Base-by-base conservation (phyloP, 1,139 yeast species). In the Torulaspora pretoriensis region DNA sequence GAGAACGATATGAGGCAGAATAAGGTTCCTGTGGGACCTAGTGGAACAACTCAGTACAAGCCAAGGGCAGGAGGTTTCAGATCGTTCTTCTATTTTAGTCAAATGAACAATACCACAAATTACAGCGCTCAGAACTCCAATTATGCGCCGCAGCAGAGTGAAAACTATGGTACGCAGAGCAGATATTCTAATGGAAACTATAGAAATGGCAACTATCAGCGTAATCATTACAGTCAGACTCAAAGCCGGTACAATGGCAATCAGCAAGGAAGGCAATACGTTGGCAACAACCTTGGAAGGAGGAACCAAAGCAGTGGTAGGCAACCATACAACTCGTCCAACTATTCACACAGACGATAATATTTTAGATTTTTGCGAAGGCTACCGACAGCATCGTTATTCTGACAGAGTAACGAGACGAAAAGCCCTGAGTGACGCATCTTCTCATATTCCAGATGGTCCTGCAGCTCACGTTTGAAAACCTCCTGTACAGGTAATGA, bases 41-140 rank as follows among this genome's bases (percentile, higher is more conserved):
- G 61, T 42, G 71, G 70, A 10, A 59, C 60, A 14, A 64, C 66
- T 12, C 68, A 68, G 57, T 70, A 70, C 53, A 54, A 62, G 33
- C 63, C 68, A 23, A 61, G 76, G 42, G 60, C 62, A 25, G 76
- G 76, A 24, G 74, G 75, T 3, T 72, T 70, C 51, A 62, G 68
- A 36, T 62, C 68, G 8, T 68, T 67, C 39, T 58, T 55, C 40
- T 56, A 53, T 33, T 59, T 58, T 40, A 50, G 51, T 8, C 53
- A 48, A 44, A 29, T 44, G 37, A 40, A 46, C 30, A 35, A 48
- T 16, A 40, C 34, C 22, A 8, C 35, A 3, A 37, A 34, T 19
- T 57, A 10, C 46, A 54, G 43, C 47, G 49, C 26, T 34, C 33
- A 38, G 29, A 28, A 34, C 38, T 51, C 57, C 16, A 23, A 26